These are phyloP conservation scores for Canavalia ensiformis DNA, from an alignment of 306 rosid genomes.

Conservation along the genomic window DNA sequence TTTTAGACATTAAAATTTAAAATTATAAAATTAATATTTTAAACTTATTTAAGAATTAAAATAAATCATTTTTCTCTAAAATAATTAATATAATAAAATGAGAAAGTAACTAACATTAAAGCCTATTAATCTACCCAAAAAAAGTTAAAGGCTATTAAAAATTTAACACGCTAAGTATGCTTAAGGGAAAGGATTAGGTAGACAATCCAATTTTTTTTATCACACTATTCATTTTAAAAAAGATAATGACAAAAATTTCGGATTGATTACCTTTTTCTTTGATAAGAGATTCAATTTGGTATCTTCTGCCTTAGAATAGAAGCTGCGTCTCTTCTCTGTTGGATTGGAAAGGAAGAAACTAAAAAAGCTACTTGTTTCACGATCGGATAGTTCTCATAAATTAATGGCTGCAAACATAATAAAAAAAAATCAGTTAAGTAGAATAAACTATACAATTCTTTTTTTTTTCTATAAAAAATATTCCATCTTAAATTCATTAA, in stretches of 20 bases:
- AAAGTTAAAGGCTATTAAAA: background rate
- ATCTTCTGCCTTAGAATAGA: background rate
- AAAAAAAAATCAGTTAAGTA: background rate
- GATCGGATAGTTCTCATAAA: background rate
- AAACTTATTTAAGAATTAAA: background rate
- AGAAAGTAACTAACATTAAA: background rate
- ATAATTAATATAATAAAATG: background rate
- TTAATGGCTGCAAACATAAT: background rate
- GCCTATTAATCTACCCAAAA: background rate
- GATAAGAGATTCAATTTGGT: conserved; percentile 20
- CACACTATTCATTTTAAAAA: background rate
- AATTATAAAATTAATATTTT: background rate
- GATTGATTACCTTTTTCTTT: background rate
- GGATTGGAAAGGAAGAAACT: background rate
- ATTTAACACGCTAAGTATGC: background rate
- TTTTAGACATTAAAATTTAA: background rate
- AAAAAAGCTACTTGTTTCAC: background rate
- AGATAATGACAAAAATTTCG: background rate
- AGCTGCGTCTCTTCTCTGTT: background rate
- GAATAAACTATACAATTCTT: background rate
- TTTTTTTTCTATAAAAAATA: background rate
- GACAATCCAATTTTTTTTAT: background rate
- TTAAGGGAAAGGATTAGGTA: background rate
- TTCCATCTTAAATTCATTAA: background rate
- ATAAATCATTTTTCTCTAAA: background rate